Conservation (phyloP, 1,284 basidiomycete species). For the Irpex rosettiformis region DNA sequence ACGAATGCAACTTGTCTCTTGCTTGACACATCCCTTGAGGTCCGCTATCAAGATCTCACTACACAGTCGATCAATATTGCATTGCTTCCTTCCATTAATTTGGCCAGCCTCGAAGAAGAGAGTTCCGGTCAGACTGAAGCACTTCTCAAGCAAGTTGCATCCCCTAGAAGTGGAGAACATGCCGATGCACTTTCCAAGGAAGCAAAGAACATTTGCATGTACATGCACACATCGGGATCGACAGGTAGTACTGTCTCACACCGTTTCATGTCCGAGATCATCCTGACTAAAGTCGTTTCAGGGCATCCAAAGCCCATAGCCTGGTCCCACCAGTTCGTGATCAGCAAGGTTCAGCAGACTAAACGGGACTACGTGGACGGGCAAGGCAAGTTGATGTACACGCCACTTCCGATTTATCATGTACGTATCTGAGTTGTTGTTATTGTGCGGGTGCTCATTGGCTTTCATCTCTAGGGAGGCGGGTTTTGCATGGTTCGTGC, state of each 20-base stretch:
- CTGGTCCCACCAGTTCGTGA: neutral
- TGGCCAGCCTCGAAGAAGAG: neutral
- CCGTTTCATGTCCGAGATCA: neutral
- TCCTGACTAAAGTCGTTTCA: neutral
- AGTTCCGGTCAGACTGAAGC: neutral
- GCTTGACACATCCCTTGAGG: constrained; percentile 20
- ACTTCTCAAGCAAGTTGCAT: constrained; percentile 9
- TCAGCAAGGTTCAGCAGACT: neutral
- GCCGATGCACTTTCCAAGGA: constrained; percentile 8
- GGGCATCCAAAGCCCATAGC: neutral
- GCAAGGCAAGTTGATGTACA: neutral
- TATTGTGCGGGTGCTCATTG: neutral
- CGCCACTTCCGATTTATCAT: neutral
- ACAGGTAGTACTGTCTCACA: neutral
- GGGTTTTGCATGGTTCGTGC: neutral
- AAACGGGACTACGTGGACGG: neutral
- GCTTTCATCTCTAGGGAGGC: neutral
- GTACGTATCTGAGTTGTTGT: neutral
- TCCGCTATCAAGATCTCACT: constrained; percentile 15
- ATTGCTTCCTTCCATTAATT: neutral
- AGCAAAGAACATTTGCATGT: neutral
- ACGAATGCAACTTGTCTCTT: constrained; percentile 26
- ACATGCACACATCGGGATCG: neutral
- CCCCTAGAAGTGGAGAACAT: constrained; percentile 19
- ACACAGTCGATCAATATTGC: constrained; percentile 14